Conservation (phyloP, 257 asterid species). For the Henckelia pumila region DNA sequence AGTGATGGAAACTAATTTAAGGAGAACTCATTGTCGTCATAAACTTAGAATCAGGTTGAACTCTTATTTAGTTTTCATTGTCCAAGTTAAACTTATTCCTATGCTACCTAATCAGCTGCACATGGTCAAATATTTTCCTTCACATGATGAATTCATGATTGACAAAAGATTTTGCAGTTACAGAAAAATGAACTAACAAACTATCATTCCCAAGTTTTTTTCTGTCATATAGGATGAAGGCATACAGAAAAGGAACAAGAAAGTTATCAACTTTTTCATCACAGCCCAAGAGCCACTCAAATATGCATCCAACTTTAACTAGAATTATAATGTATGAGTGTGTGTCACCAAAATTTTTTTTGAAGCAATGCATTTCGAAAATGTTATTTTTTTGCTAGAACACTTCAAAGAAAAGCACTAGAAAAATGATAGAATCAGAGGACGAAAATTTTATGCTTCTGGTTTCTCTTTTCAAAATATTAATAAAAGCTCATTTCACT, state of each 20-base stretch:
- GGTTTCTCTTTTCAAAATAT: not conserved
- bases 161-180: not conserved
- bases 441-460: not conserved
- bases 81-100: not conserved
- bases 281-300: not conserved
- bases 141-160: not conserved
- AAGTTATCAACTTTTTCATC: not conserved
- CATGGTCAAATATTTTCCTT: not conserved
- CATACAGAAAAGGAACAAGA: not conserved
- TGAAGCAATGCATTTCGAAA: not conserved
- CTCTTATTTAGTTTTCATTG: not conserved
- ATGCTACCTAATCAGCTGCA: conserved; percentile 8
- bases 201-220: not conserved
- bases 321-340: not conserved
- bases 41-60: not conserved
- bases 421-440: not conserved
- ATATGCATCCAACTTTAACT: not conserved
- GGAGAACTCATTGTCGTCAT: not conserved
- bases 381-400: not conserved
- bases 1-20: not conserved
- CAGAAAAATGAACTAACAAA: not conserved
- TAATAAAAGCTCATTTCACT: not conserved
- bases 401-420: too few relatives aligned
- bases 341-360: not conserved
- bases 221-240: not conserved